A percentile compares a stretch with the other conserved stretches of the same genome.
Conservation (phyloP, 1,284 basidiomycete genomes). For the Pyrrhoderma noxium region DNA sequence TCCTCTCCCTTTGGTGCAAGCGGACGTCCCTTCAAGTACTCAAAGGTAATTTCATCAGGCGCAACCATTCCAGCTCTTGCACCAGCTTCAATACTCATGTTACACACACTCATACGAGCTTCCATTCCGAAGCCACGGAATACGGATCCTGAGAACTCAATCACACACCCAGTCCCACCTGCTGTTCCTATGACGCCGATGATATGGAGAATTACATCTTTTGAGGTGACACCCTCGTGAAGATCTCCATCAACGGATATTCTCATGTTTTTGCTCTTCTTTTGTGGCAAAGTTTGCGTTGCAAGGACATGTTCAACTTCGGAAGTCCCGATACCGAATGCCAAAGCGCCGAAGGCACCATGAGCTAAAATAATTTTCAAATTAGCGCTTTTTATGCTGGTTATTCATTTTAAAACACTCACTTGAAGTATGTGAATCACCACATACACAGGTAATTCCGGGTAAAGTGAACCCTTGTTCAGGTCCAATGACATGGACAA, state of each 20-base stretch:
- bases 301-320: slow-evolving; percentile 97
- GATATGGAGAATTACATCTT: slow-evolving; percentile 92
- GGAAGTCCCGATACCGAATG: slow-evolving; percentile 94
- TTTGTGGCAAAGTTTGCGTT: slow-evolving; percentile 89
- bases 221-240: slow-evolving; percentile 84
- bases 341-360: slow-evolving; percentile 92
- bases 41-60: slow-evolving; percentile 76
- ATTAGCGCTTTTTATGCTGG: background rate
- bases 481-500: slow-evolving; percentile 94
- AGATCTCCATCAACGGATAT: slow-evolving; percentile 86
- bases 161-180: slow-evolving; percentile 88
- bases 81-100: slow-evolving; percentile 97
- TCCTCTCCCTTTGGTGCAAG: slow-evolving; percentile 82
- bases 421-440: slow-evolving; percentile 93
- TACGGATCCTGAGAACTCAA: slow-evolving; percentile 90
- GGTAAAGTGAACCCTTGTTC: slow-evolving; percentile 96
- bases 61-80: slow-evolving; percentile 95
- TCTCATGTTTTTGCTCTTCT: slow-evolving; percentile 94
- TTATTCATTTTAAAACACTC: slow-evolving; percentile 14
- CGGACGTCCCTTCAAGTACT: slow-evolving; percentile 81
- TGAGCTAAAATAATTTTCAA: slow-evolving; percentile 59
- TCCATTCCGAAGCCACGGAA: slow-evolving; percentile 93
- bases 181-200: slow-evolving; percentile 93
- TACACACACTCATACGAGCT: slow-evolving; percentile 94
- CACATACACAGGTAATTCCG: slow-evolving; percentile 93